Conservation (phyloP, 352 stramenopile species). For the Globisporangium recalcitrans region DNA sequence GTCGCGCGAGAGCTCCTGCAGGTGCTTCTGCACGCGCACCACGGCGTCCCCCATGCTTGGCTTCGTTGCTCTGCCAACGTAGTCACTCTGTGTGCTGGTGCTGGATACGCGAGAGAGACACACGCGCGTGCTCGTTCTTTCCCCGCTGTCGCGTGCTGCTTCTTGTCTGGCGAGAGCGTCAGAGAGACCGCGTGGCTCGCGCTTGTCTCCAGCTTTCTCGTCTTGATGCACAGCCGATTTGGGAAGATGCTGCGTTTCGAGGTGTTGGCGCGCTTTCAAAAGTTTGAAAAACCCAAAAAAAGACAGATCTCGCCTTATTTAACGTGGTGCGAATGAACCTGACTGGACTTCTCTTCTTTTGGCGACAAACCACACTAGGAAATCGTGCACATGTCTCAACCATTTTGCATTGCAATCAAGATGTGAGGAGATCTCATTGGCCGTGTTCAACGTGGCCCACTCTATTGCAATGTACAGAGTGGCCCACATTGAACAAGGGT, state of each 20-base stretch:
- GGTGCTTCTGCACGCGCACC: slow-evolving; percentile 47
- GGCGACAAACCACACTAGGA: background rate
- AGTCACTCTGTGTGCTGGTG: background rate
- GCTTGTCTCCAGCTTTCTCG: background rate
- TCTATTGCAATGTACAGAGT: no score
- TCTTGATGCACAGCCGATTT: background rate
- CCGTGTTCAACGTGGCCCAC: no score
- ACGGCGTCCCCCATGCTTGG: slow-evolving; percentile 58
- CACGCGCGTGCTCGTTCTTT: background rate
- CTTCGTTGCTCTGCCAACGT: background rate
- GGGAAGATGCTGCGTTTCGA: background rate
- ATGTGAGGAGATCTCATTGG: no score
- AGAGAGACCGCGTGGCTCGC: background rate
- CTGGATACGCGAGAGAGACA: slow-evolving; percentile 15
- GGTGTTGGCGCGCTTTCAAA: slow-evolving; percentile 13
- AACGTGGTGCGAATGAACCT: background rate
- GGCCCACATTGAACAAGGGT: background rate
- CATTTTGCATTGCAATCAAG: no score
- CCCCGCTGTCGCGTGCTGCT: background rate
- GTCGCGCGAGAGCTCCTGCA: slow-evolving; percentile 49
- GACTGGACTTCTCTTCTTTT: background rate
- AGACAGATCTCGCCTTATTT: background rate
- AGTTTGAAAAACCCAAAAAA: slow-evolving; percentile 11
- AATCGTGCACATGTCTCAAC: no score
- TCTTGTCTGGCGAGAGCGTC: background rate